Conservation (phyloP, 2,329 filamentous ascomycete genomes). For the Neonectria neomacrospora region DNA sequence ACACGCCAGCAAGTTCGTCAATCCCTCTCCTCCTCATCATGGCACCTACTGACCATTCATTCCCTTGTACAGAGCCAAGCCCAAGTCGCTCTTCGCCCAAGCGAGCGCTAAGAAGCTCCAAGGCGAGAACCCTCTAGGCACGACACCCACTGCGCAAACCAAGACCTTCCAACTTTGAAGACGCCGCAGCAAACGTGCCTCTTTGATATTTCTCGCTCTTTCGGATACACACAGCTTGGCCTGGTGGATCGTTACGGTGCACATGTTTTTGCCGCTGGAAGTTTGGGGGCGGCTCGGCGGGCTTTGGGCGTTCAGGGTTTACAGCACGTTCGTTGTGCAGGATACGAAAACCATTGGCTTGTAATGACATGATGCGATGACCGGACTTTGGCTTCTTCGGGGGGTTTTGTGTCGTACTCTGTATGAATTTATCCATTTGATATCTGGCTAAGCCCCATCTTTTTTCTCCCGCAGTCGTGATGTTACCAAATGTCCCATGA, state of each 20-base stretch:
- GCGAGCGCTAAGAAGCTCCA: constrained; percentile 71
- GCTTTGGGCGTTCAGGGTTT: constrained; percentile 38
- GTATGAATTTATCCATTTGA: constrained; percentile 38
- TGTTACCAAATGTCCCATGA: background rate
- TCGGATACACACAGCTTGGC: constrained; percentile 27
- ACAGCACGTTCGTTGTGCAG: constrained; percentile 32
- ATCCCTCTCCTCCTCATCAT: background rate
- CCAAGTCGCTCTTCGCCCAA: constrained; percentile 75
- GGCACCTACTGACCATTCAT: constrained; percentile 34
- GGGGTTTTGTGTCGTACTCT: constrained; percentile 30
- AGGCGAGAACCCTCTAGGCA: constrained; percentile 56
- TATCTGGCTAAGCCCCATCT: constrained; percentile 23
- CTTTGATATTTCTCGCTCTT: constrained; percentile 22
- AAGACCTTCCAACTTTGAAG: constrained; percentile 40
- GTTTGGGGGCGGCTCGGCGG: constrained; percentile 35
- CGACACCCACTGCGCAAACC: constrained; percentile 49
- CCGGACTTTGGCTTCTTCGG: constrained; percentile 36
- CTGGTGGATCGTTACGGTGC: constrained; percentile 26
- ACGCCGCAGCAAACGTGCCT: background rate
- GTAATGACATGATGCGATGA: constrained; percentile 47
- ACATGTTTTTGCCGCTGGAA: constrained; percentile 34
- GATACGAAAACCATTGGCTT: constrained; percentile 38
- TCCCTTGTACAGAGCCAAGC: constrained; percentile 63
- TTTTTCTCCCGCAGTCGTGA: constrained; percentile 15
- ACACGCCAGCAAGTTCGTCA: constrained; percentile 78